phyloP scores from a whole-genome alignment of 257 asterid species.

The Penstemon davidsonii region DNA sequence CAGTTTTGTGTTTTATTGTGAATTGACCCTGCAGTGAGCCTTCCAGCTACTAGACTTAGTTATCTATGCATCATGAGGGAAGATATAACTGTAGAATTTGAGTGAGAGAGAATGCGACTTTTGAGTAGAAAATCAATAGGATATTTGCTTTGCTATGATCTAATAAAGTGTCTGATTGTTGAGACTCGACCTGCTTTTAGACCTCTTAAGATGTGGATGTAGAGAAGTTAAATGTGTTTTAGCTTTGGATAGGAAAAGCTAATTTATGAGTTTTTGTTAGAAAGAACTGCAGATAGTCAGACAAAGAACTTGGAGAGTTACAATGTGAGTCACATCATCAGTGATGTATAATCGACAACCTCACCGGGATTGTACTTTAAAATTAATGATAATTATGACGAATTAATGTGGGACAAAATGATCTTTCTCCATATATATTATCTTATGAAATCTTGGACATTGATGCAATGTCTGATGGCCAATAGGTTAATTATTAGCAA shows the following conservation, averaged over 20 bases:
- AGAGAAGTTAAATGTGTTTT: conserved; percentile 10
- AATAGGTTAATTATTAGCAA: not conserved
- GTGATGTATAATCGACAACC: not conserved
- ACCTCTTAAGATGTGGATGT: conserved; percentile 3
- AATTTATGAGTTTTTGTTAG: not conserved
- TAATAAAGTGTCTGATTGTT: not conserved
- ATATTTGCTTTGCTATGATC: not conserved
- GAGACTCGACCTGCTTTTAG: conserved; percentile 15
- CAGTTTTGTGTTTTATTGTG: not conserved
- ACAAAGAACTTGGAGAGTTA: not conserved
- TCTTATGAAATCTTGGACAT: not conserved
- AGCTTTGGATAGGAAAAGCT: not conserved
- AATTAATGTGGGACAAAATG: conserved; percentile 5
- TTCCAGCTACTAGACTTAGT: conserved; percentile 1
- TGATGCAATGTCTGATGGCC: not conserved
- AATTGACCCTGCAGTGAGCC: conserved; percentile 16
- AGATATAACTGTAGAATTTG: not conserved
- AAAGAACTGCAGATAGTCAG: not conserved
- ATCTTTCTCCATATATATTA: not conserved
- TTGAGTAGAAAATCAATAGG: not conserved
- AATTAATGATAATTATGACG: not conserved
- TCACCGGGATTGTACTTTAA: not conserved
- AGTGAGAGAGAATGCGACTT: not conserved
- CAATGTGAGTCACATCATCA: not conserved
- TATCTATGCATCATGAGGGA: conserved; percentile 2